A percentile compares a stretch with the other conserved stretches of the same genome.
Evolutionary conservation across 2,329 filamentous ascomycete species (phyloP).

Genomic region (Lecanosticta acicola): DNA sequence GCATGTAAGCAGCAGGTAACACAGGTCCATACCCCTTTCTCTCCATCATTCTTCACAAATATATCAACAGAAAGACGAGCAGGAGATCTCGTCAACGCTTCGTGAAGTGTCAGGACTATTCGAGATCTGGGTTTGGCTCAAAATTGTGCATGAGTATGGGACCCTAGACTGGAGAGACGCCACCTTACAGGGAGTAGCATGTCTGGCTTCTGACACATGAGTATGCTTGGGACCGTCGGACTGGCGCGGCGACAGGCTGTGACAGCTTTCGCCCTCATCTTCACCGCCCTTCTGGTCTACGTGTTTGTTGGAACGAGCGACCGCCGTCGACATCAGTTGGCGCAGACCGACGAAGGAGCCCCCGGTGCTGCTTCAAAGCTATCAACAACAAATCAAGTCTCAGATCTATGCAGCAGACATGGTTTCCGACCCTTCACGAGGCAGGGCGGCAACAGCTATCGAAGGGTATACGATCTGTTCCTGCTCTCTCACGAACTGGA

Average conservation of each 20-base stretch:
- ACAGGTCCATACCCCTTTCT: neutral
- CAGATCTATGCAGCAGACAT: neutral
- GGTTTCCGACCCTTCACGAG: neutral
- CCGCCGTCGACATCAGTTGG: too few relatives aligned
- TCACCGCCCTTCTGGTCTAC: neutral
- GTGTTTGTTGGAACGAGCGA: neutral
- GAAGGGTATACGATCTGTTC: slow-evolving; percentile 57
- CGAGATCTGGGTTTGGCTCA: too few relatives aligned
- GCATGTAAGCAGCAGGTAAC: neutral
- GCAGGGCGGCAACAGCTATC: slow-evolving; percentile 19
- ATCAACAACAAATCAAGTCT: neutral
- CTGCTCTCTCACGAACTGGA: slow-evolving; percentile 60
- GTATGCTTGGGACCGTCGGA: neutral
- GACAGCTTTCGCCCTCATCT: neutral
- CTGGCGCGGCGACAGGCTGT: neutral
- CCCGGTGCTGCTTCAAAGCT: too few relatives aligned
- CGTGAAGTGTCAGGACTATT: too few relatives aligned
- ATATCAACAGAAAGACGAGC: too few relatives aligned
- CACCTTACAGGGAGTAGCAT: neutral
- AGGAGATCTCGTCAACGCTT: too few relatives aligned
- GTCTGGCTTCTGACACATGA: neutral
- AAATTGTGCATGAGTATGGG: neutral
- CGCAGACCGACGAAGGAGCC: too few relatives aligned
- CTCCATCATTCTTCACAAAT: too few relatives aligned
- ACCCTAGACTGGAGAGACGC: neutral